These are phyloP conservation scores for Melampsora larici-populina DNA, from an alignment of 1,284 basidiomycete genomes.

Conservation along the genomic window DNA sequence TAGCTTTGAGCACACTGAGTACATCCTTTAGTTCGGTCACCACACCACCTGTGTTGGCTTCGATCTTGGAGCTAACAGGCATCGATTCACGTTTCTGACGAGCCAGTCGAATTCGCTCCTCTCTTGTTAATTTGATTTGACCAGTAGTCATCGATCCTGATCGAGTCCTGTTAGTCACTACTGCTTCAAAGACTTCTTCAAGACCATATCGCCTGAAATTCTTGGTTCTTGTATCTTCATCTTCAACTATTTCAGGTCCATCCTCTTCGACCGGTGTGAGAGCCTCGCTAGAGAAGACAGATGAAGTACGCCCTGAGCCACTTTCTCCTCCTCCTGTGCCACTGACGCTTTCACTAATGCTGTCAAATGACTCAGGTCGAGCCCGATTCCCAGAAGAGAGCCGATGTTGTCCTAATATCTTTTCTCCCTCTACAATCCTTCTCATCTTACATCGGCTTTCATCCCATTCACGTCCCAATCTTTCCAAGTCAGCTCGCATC, in stretches of 20 bases:
- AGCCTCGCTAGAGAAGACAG: slow-evolving; percentile 24
- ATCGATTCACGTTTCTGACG: slow-evolving; percentile 8
- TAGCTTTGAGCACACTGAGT: slow-evolving; percentile 15
- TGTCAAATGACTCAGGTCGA: slow-evolving; percentile 31
- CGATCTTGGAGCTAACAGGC: not conserved
- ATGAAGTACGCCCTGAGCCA: slow-evolving; percentile 22
- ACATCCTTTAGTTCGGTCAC: slow-evolving; percentile 43
- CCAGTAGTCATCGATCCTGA: not conserved
- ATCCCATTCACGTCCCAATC: slow-evolving; percentile 28
- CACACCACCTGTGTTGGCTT: not conserved
- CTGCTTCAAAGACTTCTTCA: slow-evolving; percentile 19
- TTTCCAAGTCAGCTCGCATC: slow-evolving; percentile 23
- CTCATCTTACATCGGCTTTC: slow-evolving; percentile 23
- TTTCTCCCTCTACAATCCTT: slow-evolving; percentile 11
- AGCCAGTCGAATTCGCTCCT: slow-evolving; percentile 2
- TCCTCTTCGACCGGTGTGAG: slow-evolving; percentile 19
- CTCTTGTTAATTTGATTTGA: slow-evolving; percentile 1
- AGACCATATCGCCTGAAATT: slow-evolving; percentile 5
- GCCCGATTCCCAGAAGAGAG: too few species aligned
- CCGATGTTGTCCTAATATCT: not conserved
- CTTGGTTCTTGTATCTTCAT: not conserved
- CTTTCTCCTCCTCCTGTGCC: not conserved
- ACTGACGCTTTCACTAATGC: not conserved
- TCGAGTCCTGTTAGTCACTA: not conserved
- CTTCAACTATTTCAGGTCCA: not conserved